Conservation (phyloP, 495 filamentous ascomycete genomes). For the Penicillium lagena region DNA sequence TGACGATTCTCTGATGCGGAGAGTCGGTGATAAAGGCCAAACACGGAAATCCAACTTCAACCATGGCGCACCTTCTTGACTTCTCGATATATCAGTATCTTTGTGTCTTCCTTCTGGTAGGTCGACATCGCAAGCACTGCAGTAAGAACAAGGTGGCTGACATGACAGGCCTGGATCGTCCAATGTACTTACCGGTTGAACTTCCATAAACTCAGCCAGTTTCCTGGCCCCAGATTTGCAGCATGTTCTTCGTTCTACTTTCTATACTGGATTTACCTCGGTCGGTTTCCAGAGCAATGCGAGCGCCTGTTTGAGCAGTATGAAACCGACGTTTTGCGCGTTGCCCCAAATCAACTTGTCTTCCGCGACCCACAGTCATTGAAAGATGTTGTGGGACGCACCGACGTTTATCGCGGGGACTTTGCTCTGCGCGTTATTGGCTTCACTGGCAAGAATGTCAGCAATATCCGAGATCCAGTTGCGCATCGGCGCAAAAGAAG, state of each 20-base stretch:
- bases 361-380: slow-evolving; percentile 30
- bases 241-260: slow-evolving; percentile 34
- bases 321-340: not conserved
- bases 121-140: too few species aligned
- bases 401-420: too few species aligned
- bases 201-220: slow-evolving; percentile 31
- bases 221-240: slow-evolving; percentile 33
- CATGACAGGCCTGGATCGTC: too few species aligned
- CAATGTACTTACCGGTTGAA: not conserved
- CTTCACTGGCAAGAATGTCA: too few species aligned
- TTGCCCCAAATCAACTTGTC: not conserved
- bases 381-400: slow-evolving; percentile 2
- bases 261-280: slow-evolving; percentile 8
- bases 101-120: too few species aligned
- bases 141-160: too few species aligned
- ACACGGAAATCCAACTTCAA: too few species aligned
- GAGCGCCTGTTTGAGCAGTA: slow-evolving; percentile 8
- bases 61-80: too few species aligned
- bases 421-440: too few species aligned
- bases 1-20: too few species aligned
- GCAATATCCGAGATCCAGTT: slow-evolving; percentile 5
- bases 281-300: slow-evolving; percentile 11
- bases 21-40: too few species aligned
- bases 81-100: too few species aligned
- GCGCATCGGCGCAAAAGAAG: not conserved